Conservation (phyloP, 768 basidiomycete species). For the Russula virescens region DNA sequence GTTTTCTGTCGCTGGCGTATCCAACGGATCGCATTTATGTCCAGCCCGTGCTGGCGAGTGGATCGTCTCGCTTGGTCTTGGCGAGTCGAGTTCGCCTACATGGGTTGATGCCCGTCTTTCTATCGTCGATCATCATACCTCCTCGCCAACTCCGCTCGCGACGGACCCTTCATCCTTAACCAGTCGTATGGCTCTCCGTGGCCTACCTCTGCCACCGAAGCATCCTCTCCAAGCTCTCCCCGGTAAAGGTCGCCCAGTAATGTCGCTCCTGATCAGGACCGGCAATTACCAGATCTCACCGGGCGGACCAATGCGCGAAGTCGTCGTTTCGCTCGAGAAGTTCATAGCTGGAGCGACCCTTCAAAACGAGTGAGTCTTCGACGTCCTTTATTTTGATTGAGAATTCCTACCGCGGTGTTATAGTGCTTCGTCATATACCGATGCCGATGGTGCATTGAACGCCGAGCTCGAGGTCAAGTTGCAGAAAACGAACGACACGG, state of each 20-base stretch:
- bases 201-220: conserved; percentile 5
- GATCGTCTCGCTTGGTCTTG: conserved; percentile 19
- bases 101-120: conserved; percentile 17
- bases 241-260: not conserved
- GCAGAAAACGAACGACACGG: not conserved
- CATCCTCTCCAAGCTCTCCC: not conserved
- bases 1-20: conserved; percentile 8
- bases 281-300: conserved; percentile 3
- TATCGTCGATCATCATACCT: conserved; percentile 7
- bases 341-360: conserved; percentile 3
- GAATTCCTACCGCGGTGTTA: not conserved
- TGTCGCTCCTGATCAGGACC: conserved; percentile 11
- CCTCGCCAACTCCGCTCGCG: not conserved
- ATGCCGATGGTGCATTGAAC: conserved; percentile 18
- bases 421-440: conserved; percentile 17
- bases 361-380: conserved; percentile 16
- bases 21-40: not conserved
- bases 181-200: not conserved
- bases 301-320: conserved; percentile 1
- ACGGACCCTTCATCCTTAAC: not conserved
- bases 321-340: conserved; percentile 16
- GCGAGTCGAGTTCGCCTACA: conserved; percentile 9
- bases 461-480: conserved; percentile 23
- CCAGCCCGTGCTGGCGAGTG: conserved; percentile 12
- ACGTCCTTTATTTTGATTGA: not conserved